Percentiles rank a stretch among this genome's conserved stretches.
Evolutionary conservation across 2,329 filamentous ascomycete species (phyloP).

Genomic region (Fusarium sp.): DNA sequence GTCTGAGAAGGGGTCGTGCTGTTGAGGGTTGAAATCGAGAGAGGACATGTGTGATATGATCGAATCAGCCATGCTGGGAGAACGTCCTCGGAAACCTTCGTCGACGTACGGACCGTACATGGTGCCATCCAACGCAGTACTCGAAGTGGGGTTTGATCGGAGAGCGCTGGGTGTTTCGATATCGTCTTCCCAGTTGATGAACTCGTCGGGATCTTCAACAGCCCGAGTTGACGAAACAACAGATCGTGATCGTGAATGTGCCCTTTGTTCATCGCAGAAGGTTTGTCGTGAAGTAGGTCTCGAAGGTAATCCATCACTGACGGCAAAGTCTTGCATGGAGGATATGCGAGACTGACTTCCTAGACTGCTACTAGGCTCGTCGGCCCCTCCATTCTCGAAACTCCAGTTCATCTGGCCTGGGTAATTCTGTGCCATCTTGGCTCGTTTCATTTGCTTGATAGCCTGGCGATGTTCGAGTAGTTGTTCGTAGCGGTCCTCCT

Average conservation of each 20-base stretch:
- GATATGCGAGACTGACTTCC: slow-evolving; percentile 54
- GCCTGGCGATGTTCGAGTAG: slow-evolving; percentile 67
- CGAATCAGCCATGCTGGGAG: slow-evolving; percentile 83
- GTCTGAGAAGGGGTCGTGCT: slow-evolving; percentile 77
- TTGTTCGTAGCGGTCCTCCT: slow-evolving; percentile 69
- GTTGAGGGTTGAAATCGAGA: slow-evolving; percentile 65
- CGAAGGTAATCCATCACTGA: slow-evolving; percentile 49
- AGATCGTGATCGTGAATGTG: slow-evolving; percentile 60
- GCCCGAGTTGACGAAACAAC: slow-evolving; percentile 50
- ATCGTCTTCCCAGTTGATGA: slow-evolving; percentile 57
- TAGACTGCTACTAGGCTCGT: slow-evolving; percentile 58
- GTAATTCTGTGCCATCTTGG: slow-evolving; percentile 60
- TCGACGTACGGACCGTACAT: slow-evolving; percentile 78
- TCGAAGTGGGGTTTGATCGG: slow-evolving; percentile 61
- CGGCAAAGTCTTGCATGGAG: slow-evolving; percentile 52
- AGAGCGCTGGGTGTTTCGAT: slow-evolving; percentile 63
- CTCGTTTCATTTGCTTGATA: slow-evolving; percentile 65
- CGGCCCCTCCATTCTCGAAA: slow-evolving; percentile 76
- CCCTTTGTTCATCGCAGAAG: slow-evolving; percentile 55
- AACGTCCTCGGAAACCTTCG: slow-evolving; percentile 70
- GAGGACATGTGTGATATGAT: slow-evolving; percentile 76
- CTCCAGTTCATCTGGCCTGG: slow-evolving; percentile 78
- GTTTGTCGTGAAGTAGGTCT: slow-evolving; percentile 50
- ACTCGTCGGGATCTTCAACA: slow-evolving; percentile 49
- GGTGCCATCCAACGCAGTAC: slow-evolving; percentile 74